Evolutionary conservation across 371 early-diverging fungal species (phyloP).

Genomic region (Smittium culicis): DNA sequence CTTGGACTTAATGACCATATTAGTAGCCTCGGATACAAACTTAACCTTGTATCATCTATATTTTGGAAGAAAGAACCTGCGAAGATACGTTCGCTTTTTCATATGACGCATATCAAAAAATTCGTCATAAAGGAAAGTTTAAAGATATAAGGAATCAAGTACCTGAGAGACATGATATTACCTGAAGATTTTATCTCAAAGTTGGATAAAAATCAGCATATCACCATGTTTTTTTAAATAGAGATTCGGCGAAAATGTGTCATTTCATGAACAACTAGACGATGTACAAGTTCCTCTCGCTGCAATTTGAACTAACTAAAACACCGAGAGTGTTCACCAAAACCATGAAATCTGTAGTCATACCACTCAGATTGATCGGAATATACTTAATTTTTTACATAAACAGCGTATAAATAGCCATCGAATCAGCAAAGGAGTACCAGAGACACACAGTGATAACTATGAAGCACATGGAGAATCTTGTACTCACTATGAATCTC

Average conservation of each 20-base stretch:
- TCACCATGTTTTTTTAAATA: slow-evolving; percentile 24
- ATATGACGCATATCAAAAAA: background rate
- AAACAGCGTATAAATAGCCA: slow-evolving; percentile 23
- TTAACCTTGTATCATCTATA: background rate
- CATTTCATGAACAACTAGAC: slow-evolving; percentile 30
- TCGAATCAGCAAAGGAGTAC: slow-evolving; percentile 9
- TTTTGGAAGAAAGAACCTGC: background rate
- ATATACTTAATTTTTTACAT: slow-evolving; percentile 28
- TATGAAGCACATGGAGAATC: background rate
- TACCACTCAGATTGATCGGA: slow-evolving; percentile 23
- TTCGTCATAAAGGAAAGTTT: slow-evolving; percentile 12
- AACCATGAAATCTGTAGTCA: slow-evolving; percentile 24
- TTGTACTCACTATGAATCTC: slow-evolving; percentile 8
- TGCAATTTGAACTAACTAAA: slow-evolving; percentile 35
- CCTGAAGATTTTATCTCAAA: slow-evolving; percentile 24
- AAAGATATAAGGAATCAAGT: slow-evolving; percentile 20
- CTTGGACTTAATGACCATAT: background rate
- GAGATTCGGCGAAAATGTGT: background rate
- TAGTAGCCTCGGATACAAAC: background rate
- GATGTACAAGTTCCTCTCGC: slow-evolving; percentile 32
- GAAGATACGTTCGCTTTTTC: background rate
- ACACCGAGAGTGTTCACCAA: slow-evolving; percentile 34
- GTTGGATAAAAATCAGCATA: slow-evolving; percentile 30
- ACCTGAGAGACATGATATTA: slow-evolving; percentile 21
- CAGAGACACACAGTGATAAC: slow-evolving; percentile 15